Conservation (phyloP, 176 grass and related monocot species). For the Triticum timopheevii region DNA sequence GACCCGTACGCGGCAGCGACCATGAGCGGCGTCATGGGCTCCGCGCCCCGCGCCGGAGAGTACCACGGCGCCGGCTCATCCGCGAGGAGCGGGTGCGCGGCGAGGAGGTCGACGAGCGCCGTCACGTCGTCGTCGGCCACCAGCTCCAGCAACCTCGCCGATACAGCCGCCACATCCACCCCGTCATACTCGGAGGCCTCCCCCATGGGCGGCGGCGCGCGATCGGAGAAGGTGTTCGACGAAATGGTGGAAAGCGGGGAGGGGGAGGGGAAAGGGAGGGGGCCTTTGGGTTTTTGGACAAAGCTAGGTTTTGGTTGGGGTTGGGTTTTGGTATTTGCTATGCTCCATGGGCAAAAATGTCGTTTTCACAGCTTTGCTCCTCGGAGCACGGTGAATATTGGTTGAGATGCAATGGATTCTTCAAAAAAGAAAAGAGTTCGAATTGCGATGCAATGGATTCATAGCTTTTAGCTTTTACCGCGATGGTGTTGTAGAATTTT, state of each 20-base stretch:
- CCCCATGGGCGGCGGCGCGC: constrained; percentile 32
- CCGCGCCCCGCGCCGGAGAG: constrained; percentile 36
- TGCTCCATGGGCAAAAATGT: constrained; percentile 17
- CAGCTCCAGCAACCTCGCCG: constrained; percentile 44
- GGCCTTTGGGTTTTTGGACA: constrained; percentile 44
- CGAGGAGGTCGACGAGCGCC: constrained; percentile 33
- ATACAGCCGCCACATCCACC: background rate
- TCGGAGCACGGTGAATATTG: background rate
- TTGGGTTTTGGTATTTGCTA: background rate
- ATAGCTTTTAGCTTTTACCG: background rate
- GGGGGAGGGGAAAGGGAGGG: constrained; percentile 14
- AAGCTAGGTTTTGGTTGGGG: constrained; percentile 31
- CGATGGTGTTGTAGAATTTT: background rate
- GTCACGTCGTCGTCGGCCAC: constrained; percentile 47
- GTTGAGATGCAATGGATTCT: background rate
- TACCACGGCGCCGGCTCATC: constrained; percentile 65
- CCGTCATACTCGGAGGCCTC: background rate
- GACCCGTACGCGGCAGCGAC: constrained; percentile 67
- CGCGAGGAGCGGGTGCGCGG: constrained; percentile 33
- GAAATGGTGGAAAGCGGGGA: constrained; percentile 6
- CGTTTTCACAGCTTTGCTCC: background rate
- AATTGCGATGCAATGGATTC: background rate
- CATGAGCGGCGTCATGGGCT: constrained; percentile 66
- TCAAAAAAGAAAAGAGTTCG: too few relatives aligned
- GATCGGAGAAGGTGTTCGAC: constrained; percentile 47